phyloP scores from a whole-genome alignment of 306 rosid species.

The Cucurbita maxima region DNA sequence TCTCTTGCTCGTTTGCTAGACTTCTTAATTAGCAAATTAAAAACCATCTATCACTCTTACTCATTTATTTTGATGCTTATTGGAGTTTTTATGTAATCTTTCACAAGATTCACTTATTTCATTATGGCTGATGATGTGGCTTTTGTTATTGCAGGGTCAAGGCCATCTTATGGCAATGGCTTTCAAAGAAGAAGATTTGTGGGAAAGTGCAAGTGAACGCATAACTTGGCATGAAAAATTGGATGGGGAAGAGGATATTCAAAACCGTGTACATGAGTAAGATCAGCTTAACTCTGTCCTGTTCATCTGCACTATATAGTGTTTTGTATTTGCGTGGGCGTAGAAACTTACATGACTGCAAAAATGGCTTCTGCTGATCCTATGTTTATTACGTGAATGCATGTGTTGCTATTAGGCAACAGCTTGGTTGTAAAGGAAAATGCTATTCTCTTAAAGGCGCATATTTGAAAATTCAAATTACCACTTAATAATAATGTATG shows the following conservation, averaged over 20 bases:
- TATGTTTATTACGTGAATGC: background rate
- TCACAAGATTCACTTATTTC: conserved; percentile 6
- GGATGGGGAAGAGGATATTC: conserved; percentile 85
- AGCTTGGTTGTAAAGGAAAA: background rate
- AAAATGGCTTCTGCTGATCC: conserved; percentile 4
- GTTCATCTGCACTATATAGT: conserved; percentile 1
- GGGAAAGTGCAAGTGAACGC: conserved; percentile 77
- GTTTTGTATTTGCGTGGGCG: background rate
- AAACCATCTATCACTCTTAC: background rate
- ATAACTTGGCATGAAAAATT: conserved; percentile 83
- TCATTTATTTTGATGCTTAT: background rate
- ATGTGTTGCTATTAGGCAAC: background rate
- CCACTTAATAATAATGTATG: background rate
- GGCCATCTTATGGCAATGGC: conserved; percentile 76
- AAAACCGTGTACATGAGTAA: conserved; percentile 90
- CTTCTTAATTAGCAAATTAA: background rate
- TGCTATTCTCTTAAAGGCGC: background rate
- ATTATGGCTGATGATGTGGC: conserved; percentile 11
- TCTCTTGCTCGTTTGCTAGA: background rate
- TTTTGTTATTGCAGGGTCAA: conserved; percentile 47
- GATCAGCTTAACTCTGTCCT: conserved; percentile 9
- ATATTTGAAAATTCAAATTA: background rate
- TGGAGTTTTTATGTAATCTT: background rate
- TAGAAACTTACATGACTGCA: conserved; percentile 1
- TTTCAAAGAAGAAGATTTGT: conserved; percentile 75